Evolutionary conservation across 345 rosid species (phyloP), one percentile per base, ranked within the genome.

Genomic region (Cardamine occulta): DNA sequence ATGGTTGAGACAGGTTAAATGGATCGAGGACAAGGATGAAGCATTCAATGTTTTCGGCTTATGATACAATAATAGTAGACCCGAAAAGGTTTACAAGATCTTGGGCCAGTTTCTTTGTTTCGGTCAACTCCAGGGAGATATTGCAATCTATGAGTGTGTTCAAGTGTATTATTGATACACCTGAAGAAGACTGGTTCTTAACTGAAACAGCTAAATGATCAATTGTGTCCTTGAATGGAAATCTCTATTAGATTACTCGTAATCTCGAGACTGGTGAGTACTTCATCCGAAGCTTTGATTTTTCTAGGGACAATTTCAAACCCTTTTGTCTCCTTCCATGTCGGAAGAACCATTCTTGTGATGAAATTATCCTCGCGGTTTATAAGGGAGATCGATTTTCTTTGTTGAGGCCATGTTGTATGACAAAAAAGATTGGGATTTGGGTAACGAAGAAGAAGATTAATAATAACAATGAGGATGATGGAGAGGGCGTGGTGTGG

Each of bases 241-340:
- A 45, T 18, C 11, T 64, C 7, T 64, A 64, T 19, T 64, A 40
- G 69, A 0, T 47, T 15, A 0, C 54, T 29, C 0, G 7, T 44
- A 26, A 14, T 7, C 5, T 0, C 7, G 12, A 31, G 7, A 32
- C 21, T 15, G 1, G 3, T 2, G 21, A 59, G 15, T 18, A 2
- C 11, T 29, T 47, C 31, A 66, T 66, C 57, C 4, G 2, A 49
- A 66, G 10, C 45, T 66, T 66, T 49, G 70, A 66, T 66, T 66
- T 66, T 44, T 48, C 70, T 0, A 7, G 0, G 3, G 74, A 70
- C 10, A 19, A 0, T 8, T 28, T 69, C 52, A 26, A 55, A 17
- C 12, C 21, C 2, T 56, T 56, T 3, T 57, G 55, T 56, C 44
- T 57, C 10, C 31, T 70, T n/a, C 62, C 74, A 2, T 57, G 29